These are phyloP conservation scores for Pestalotiopsis sp. DNA, from an alignment of 2,329 filamentous ascomycete species.

Conservation along the genomic window DNA sequence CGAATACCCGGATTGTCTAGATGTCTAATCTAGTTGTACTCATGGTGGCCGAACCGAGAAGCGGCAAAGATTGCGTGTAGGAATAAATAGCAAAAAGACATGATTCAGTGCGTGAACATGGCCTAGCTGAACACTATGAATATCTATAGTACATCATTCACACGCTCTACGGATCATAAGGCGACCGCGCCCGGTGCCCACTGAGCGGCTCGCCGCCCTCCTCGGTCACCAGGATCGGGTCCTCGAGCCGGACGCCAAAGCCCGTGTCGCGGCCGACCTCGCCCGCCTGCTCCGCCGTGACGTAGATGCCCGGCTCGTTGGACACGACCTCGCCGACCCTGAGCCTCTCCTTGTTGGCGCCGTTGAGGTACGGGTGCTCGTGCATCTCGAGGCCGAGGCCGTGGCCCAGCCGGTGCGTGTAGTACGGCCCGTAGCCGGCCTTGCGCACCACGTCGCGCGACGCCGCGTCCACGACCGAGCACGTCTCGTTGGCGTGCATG, in stretches of 20 bases:
- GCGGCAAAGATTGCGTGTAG: too few relatives aligned
- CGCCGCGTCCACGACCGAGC: conserved; percentile 29
- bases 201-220: conserved; percentile 28
- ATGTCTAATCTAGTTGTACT: background rate
- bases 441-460: conserved; percentile 25
- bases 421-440: conserved; percentile 27
- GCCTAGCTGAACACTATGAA: background rate
- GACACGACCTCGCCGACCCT: conserved; percentile 26
- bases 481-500: conserved; percentile 29
- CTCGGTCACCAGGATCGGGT: conserved; percentile 30
- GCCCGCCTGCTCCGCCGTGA: conserved; percentile 30
- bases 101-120: background rate
- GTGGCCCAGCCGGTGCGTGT: conserved; percentile 31
- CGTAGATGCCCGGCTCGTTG: conserved; percentile 33
- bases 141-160: background rate
- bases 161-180: conserved; percentile 24
- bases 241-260: conserved; percentile 31
- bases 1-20: too few relatives aligned
- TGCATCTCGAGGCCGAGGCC: conserved; percentile 31
- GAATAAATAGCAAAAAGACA: too few relatives aligned
- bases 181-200: conserved; percentile 29
- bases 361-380: conserved; percentile 33
- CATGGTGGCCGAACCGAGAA: background rate
- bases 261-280: conserved; percentile 24
- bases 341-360: conserved; percentile 30